Evolutionary conservation across 116 monocot species (phyloP).

Genomic region (Iris pallida): DNA sequence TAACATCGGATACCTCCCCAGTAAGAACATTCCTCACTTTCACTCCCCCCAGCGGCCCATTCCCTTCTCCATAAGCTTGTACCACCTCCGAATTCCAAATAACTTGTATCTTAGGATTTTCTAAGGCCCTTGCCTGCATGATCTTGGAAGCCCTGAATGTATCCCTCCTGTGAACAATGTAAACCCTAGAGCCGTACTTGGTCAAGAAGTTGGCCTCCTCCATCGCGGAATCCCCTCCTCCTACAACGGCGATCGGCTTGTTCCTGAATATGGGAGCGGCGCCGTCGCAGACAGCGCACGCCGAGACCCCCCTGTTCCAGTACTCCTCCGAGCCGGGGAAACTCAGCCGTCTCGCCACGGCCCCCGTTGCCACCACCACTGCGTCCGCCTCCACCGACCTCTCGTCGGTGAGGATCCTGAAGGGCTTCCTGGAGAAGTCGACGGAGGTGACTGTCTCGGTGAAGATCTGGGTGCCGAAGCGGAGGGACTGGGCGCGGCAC

Average conservation of each 20-base stretch:
- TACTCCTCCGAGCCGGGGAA: constrained; percentile 65
- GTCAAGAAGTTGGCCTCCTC: constrained; percentile 93
- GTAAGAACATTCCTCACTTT: constrained; percentile 57
- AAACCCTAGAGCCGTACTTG: constrained; percentile 85
- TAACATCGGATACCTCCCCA: constrained; percentile 51
- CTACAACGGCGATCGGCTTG: constrained; percentile 65
- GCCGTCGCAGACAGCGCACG: constrained; percentile 90
- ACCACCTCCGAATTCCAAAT: constrained; percentile 70
- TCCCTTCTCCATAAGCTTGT: constrained; percentile 51
- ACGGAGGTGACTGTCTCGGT: constrained; percentile 72
- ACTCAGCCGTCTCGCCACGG: constrained; percentile 72
- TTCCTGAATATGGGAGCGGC: constrained; percentile 85
- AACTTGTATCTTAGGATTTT: constrained; percentile 78
- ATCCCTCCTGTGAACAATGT: constrained; percentile 77
- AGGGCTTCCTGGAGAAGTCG: constrained; percentile 63
- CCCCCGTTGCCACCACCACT: constrained; percentile 82
- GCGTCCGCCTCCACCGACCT: constrained; percentile 59
- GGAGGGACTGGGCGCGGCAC: constrained; percentile 62
- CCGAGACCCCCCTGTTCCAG: constrained; percentile 90
- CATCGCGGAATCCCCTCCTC: constrained; percentile 95
- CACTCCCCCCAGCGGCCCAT: constrained; percentile 50
- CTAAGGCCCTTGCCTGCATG: constrained; percentile 76
- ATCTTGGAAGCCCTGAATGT: constrained; percentile 80
- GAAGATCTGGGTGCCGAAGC: constrained; percentile 67
- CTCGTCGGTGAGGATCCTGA: constrained; percentile 44